Evolutionary conservation across 805 yeast genomes (phyloP).

Genomic region (Komagataella mondaviorum): DNA sequence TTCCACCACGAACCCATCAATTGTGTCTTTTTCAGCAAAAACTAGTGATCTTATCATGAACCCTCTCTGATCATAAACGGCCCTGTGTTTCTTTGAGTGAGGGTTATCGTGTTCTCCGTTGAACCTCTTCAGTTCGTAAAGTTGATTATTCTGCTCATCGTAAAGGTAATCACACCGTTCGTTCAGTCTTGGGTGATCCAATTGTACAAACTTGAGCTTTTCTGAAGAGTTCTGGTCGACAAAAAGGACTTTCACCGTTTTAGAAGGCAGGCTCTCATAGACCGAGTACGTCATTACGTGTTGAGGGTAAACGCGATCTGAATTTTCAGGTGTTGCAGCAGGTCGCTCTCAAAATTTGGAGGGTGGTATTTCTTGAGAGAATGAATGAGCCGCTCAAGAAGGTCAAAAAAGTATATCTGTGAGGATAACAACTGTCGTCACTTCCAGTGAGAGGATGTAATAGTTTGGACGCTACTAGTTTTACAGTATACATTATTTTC

Average conservation of each 20-base stretch:
- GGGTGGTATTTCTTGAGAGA: neutral
- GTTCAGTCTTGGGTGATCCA: neutral
- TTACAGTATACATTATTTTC: no score
- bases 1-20: conserved; percentile 25
- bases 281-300: neutral
- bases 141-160: conserved; percentile 4
- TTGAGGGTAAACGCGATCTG: neutral
- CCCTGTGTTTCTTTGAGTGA: conserved; percentile 15
- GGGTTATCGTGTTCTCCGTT: conserved; percentile 20
- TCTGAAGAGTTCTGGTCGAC: neutral
- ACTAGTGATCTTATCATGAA: conserved; percentile 28
- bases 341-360: neutral
- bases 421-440: neutral
- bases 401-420: neutral
- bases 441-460: neutral
- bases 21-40: conserved; percentile 3
- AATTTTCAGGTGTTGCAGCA: neutral
- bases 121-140: conserved; percentile 27
- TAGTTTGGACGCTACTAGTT: no score
- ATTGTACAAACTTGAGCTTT: neutral
- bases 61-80: conserved; percentile 14
- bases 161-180: neutral
- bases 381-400: neutral
- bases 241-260: neutral
- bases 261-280: neutral